These are phyloP conservation scores for Raffaelea ambrosiae DNA, from an alignment of 2,329 filamentous ascomycete species.

Conservation along the genomic window DNA sequence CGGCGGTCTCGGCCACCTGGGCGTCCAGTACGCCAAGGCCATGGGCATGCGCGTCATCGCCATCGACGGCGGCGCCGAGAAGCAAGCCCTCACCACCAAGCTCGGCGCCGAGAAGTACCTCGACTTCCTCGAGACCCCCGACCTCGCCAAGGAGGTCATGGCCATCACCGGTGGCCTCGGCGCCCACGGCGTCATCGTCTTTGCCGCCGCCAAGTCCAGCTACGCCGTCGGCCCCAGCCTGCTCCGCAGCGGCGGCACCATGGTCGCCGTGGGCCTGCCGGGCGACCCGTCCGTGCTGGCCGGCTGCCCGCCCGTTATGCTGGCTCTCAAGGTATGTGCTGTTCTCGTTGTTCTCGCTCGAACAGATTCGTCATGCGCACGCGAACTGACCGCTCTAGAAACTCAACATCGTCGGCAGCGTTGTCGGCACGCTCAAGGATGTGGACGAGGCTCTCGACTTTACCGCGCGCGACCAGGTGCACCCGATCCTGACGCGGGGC, in stretches of 20 bases:
- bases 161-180: slow-evolving; percentile 73
- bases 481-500: slow-evolving; percentile 10
- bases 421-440: slow-evolving; percentile 8
- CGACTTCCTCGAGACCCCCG: slow-evolving; percentile 77
- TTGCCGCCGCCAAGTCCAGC: slow-evolving; percentile 80
- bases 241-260: slow-evolving; percentile 68
- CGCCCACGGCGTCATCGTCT: slow-evolving; percentile 77
- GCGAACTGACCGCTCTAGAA: slow-evolving; percentile 1
- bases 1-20: slow-evolving; percentile 14
- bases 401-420: slow-evolving; percentile 9
- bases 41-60: slow-evolving; percentile 12
- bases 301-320: slow-evolving; percentile 6
- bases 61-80: slow-evolving; percentile 9
- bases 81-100: slow-evolving; percentile 6
- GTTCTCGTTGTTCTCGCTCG: background rate
- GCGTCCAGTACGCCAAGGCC: slow-evolving; percentile 11
- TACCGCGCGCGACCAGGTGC: slow-evolving; percentile 9
- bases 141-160: slow-evolving; percentile 39
- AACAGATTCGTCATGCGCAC: background rate
- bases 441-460: slow-evolving; percentile 11
- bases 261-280: slow-evolving; percentile 84
- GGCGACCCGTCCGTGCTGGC: slow-evolving; percentile 45
- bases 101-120: slow-evolving; percentile 13
- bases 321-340: slow-evolving; percentile 7
- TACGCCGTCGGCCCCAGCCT: slow-evolving; percentile 91